Base-by-base conservation (phyloP, 169 alveolate species). In the Plasmodium cynomolgi region DNA sequence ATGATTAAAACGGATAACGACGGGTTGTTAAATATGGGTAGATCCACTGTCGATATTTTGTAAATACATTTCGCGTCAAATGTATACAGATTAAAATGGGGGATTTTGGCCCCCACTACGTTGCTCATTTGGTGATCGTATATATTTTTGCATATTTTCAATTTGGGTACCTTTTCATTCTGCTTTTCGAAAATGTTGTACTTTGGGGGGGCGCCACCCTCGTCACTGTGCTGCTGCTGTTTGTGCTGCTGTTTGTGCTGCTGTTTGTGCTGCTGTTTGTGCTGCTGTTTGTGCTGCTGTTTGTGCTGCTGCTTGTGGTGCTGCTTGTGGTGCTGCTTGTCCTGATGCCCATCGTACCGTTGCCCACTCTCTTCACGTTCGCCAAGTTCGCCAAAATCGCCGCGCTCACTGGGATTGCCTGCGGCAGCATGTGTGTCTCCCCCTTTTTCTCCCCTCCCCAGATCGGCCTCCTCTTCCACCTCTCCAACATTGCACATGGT, bases 31-130 rank as follows among this genome's bases (percentile, higher is more conserved):
- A 81, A 58, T 73, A 91, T 44, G 39, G 95, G 95, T 73, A 91
- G 62, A 82, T 91, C 95, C 56, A 91, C 77, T 15, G 95, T 81
- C 15, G 95, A 91, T 20, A 91, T 44, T 91, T 81, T 91, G 75
- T 91, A 91, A 17, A 91, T 56, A 81, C 17, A 2, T 71, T 91
- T 91, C 39, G 37, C 23, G 26, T 37, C 85, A 68, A 81, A 68
- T 81, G 95, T 82, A 26, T 91, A 91, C n/a, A 91, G 56, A 73
- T 54, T 81, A 82, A 91, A 91, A 72, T 91, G 95, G 4, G 95
- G 95, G 5, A 91, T 91, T 91, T 91, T 91, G 0, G 92, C 26
- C 75, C 95, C 95, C 73, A 44, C 83, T 37, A 91, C 9, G 47
- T 44, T 81, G n/a, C 74, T 71, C 33, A 91, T 91, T 82, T 71